These are phyloP conservation scores for Diplocarpon rosae DNA, from an alignment of 2,329 filamentous ascomycete genomes.

Conservation along the genomic window DNA sequence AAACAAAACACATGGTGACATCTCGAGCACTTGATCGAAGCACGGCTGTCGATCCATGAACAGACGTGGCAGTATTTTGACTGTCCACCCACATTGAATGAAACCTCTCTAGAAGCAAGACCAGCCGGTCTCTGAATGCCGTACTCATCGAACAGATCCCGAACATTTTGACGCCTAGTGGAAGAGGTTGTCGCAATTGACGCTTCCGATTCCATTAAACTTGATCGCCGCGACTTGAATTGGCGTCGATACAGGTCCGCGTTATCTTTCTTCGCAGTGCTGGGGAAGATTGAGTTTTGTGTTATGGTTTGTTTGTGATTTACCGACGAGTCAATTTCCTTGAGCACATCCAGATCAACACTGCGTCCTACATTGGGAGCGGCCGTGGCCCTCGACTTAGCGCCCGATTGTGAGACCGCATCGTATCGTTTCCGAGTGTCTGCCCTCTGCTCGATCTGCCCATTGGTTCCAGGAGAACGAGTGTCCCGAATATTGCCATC, in stretches of 20 bases:
- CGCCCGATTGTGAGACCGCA: conserved; percentile 9
- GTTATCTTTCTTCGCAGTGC: background rate
- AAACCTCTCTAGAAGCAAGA: conserved; percentile 29
- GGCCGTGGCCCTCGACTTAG: conserved; percentile 6
- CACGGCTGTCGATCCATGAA: conserved; percentile 30
- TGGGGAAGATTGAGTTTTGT: conserved; percentile 7
- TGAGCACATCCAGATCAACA: background rate
- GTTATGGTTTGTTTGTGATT: conserved; percentile 14
- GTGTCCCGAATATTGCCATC: conserved; percentile 4
- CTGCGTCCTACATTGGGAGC: background rate
- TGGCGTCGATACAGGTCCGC: conserved; percentile 1
- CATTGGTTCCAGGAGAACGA: conserved; percentile 11
- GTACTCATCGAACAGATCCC: conserved; percentile 37
- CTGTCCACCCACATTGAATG: conserved; percentile 24
- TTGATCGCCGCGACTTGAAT: conserved; percentile 5
- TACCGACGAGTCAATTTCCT: conserved; percentile 6
- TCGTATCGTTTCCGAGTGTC: conserved; percentile 9
- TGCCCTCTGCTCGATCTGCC: conserved; percentile 5
- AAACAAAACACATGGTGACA: conserved; percentile 42
- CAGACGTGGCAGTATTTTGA: conserved; percentile 40
- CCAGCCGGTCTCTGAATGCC: conserved; percentile 35
- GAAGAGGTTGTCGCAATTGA: conserved; percentile 26
- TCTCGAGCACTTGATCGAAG: conserved; percentile 32
- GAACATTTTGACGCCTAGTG: conserved; percentile 32
- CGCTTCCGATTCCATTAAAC: conserved; percentile 12